Evolutionary conservation across 768 basidiomycete genomes (phyloP).

Genomic region (Boletellus emodensis): DNA sequence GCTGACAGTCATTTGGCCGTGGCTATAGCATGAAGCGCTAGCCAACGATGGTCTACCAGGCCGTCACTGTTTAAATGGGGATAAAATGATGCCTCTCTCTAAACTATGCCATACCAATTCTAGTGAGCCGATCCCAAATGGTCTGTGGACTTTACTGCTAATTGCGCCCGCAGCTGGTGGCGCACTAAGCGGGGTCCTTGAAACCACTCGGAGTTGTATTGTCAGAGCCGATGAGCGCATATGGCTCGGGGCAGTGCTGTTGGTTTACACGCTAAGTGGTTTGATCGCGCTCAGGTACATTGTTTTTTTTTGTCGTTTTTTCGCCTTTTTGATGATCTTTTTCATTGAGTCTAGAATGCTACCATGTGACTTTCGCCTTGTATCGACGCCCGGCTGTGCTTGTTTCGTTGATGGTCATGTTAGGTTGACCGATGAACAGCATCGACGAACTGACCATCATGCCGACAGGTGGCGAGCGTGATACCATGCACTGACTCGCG

Average conservation of each 20-base stretch:
- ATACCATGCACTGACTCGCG: too few relatives aligned
- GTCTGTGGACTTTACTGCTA: background rate
- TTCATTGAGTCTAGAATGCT: too few relatives aligned
- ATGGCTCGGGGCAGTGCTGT: background rate
- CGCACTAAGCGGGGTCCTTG: too few relatives aligned
- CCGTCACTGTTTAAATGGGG: background rate
- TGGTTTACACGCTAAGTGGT: background rate
- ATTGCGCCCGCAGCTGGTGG: background rate
- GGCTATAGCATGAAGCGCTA: too few relatives aligned
- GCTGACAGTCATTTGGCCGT: too few relatives aligned
- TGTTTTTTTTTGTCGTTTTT: background rate
- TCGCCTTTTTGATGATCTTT: too few relatives aligned
- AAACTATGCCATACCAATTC: too few relatives aligned
- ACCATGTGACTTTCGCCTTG: background rate
- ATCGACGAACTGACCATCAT: too few relatives aligned
- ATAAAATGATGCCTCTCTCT: too few relatives aligned
- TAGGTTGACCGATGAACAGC: background rate
- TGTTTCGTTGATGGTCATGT: background rate
- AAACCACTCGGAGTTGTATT: background rate
- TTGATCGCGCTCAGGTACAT: background rate
- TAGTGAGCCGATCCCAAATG: background rate
- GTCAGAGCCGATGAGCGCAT: background rate
- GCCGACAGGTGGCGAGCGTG: too few relatives aligned
- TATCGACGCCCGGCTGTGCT: background rate
- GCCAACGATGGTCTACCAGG: background rate